Conservation (phyloP, 345 rosid species). For the Erysimum cheiranthoides region DNA sequence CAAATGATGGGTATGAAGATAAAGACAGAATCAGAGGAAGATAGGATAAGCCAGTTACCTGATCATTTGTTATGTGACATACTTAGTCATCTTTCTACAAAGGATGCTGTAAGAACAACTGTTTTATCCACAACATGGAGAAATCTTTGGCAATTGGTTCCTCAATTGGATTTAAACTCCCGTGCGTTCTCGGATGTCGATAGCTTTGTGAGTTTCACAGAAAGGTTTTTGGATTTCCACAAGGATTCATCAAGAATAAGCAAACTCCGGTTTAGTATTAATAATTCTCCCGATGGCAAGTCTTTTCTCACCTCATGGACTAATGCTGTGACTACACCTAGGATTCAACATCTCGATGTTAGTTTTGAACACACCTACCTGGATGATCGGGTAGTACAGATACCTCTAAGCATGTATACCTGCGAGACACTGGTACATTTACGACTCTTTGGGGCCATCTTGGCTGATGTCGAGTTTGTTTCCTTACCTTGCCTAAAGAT, state of each 20-base stretch:
- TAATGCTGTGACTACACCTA: not conserved
- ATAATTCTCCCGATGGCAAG: too few species aligned
- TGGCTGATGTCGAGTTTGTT: not conserved
- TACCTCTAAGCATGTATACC: not conserved
- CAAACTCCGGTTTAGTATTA: not conserved
- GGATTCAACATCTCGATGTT: constrained; percentile 1
- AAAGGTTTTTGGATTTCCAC: not conserved
- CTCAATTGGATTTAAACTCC: too few species aligned
- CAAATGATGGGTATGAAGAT: too few species aligned
- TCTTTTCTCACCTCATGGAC: not conserved
- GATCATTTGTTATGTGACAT: too few species aligned
- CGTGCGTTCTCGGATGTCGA: not conserved
- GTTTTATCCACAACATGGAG: not conserved
- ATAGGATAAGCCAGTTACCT: not conserved
- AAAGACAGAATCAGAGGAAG: not conserved
- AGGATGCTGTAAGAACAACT: not conserved
- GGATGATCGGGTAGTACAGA: not conserved
- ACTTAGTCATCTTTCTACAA: not conserved
- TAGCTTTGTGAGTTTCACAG: not conserved
- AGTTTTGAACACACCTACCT: not conserved
- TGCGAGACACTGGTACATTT: constrained; percentile 9
- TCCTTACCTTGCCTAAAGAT: constrained; percentile 26
- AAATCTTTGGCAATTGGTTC: not conserved
- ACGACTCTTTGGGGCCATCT: not conserved
- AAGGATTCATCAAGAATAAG: not conserved